phyloP scores from a whole-genome alignment of 2,329 filamentous ascomycete species.

The Pezicula neosporulosa region DNA sequence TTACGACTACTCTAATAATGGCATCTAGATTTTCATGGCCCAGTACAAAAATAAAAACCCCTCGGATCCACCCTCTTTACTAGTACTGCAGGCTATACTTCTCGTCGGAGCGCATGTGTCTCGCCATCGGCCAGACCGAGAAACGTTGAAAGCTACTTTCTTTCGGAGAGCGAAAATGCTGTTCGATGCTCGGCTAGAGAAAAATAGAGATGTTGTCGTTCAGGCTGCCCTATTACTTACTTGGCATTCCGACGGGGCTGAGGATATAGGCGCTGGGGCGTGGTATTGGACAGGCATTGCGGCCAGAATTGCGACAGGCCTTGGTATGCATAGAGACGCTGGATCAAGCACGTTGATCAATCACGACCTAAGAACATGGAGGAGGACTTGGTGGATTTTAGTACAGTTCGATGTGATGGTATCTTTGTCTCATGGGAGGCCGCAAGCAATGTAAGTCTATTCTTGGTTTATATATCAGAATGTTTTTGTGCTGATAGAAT shows the following conservation, averaged over 20 bases:
- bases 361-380: slow-evolving; percentile 7
- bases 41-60: slow-evolving; percentile 44
- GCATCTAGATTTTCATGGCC: slow-evolving; percentile 38
- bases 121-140: slow-evolving; percentile 34
- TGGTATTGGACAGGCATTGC: slow-evolving; percentile 96
- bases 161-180: slow-evolving; percentile 50
- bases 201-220: slow-evolving; percentile 49
- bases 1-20: too few relatives aligned
- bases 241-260: slow-evolving; percentile 52
- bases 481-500: neutral
- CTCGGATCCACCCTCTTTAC: slow-evolving; percentile 39
- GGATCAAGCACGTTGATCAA: slow-evolving; percentile 37
- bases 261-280: slow-evolving; percentile 50
- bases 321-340: slow-evolving; percentile 87
- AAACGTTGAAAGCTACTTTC: slow-evolving; percentile 43
- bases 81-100: slow-evolving; percentile 47
- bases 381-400: slow-evolving; percentile 35
- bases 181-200: slow-evolving; percentile 49
- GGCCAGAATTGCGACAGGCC: slow-evolving; percentile 78
- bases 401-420: slow-evolving; percentile 40
- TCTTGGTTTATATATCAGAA: neutral
- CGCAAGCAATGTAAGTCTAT: slow-evolving; percentile 39
- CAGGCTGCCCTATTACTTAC: slow-evolving; percentile 51
- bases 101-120: slow-evolving; percentile 49
- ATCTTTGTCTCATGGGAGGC: slow-evolving; percentile 55